These are phyloP conservation scores for Diospyros lotus DNA, from an alignment of 148 eudicot genomes.

Conservation along the genomic window DNA sequence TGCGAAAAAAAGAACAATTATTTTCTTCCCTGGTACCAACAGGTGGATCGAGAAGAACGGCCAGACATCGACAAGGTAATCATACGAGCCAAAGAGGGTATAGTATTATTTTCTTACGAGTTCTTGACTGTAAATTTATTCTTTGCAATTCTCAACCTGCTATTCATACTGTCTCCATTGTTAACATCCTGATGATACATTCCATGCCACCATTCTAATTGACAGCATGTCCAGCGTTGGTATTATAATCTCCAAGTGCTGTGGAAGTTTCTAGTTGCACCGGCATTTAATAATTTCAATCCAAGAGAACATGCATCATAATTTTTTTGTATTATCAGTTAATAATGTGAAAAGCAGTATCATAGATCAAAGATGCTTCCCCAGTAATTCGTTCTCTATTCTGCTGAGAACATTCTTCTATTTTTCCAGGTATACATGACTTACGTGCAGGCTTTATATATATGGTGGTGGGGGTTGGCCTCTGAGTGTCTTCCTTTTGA, in stretches of 20 bases:
- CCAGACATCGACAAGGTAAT: slow-evolving; percentile 98
- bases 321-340: not conserved
- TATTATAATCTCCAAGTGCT: not conserved
- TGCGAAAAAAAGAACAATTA: not conserved
- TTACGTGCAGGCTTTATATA: slow-evolving; percentile 82
- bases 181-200: not conserved
- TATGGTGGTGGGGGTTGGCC: slow-evolving; percentile 98
- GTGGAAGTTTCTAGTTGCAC: too few species aligned
- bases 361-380: not conserved
- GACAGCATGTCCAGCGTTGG: not conserved
- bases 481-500: slow-evolving; percentile 64
- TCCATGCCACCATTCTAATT: not conserved
- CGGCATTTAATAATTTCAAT: not conserved
- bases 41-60: slow-evolving; percentile 97
- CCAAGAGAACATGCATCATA: not conserved
- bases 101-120: not conserved
- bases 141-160: not conserved
- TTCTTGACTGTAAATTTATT: not conserved
- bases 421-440: slow-evolving; percentile 88
- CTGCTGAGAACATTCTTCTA: slow-evolving; percentile 3
- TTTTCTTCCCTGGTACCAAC: slow-evolving; percentile 13
- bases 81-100: not conserved
- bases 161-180: not conserved
- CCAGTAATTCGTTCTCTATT: not conserved
- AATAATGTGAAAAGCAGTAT: not conserved